phyloP scores from a whole-genome alignment of 345 rosid species.

The Theobroma cacao region DNA sequence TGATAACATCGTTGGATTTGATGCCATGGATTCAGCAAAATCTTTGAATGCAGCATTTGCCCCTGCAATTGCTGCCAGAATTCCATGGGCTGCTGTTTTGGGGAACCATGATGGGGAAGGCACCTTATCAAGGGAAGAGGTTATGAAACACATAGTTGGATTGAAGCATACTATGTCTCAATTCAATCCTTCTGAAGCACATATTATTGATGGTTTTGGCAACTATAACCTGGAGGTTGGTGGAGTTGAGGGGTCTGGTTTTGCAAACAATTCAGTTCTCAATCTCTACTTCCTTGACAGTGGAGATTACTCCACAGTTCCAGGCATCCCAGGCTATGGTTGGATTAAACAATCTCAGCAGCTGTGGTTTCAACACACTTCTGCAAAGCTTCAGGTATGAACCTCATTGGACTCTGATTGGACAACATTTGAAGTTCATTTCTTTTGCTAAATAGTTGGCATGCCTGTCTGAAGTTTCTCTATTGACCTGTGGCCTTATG shows the following conservation, averaged over 20 bases:
- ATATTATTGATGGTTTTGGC: constrained; percentile 79
- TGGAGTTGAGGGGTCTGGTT: constrained; percentile 64
- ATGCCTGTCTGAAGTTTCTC: not conserved
- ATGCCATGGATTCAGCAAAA: constrained; percentile 61
- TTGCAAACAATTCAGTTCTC: constrained; percentile 75
- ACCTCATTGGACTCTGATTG: not conserved
- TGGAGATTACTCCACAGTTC: constrained; percentile 69
- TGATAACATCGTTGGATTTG: constrained; percentile 66
- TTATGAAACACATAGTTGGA: constrained; percentile 74
- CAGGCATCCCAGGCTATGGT: constrained; percentile 59
- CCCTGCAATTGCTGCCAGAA: constrained; percentile 66
- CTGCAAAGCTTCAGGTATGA: constrained; percentile 63
- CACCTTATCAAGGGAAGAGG: constrained; percentile 67
- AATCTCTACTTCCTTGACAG: constrained; percentile 86
- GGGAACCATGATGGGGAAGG: constrained; percentile 95
- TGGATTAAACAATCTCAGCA: constrained; percentile 93
- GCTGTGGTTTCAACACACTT: constrained; percentile 80
- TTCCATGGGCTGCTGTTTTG: constrained; percentile 87
- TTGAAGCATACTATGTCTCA: constrained; percentile 63
- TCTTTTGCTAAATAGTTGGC: not conserved
- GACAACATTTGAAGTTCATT: not conserved
- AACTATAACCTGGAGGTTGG: constrained; percentile 78
- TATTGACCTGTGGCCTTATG: not conserved
- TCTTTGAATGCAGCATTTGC: constrained; percentile 68
- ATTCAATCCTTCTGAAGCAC: constrained; percentile 56